Evolutionary conservation across 164 flowering plant genomes (phyloP), one percentile per base, ranked within the genome.

Genomic region (Berberis vulgaris): DNA sequence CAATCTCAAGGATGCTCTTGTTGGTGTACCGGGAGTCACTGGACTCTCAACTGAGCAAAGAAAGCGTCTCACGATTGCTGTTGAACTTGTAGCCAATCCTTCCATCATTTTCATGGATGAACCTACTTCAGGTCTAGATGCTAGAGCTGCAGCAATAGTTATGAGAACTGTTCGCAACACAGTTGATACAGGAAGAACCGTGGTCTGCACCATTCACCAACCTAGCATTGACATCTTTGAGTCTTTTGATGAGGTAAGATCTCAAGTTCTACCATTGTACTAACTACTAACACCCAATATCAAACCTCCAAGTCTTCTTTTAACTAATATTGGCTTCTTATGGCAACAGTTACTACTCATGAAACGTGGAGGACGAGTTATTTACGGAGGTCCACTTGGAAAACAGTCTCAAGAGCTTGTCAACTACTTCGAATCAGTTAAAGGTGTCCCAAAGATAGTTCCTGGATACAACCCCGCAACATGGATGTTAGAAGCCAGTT

Each of bases 41-140:
- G 99, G 99, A 42, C 76, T 94, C 66, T 94, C 99, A 63, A 94
- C 96, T 4, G 99, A 94, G 70, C 97, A 94, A 63, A 80, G 99
- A 67, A 94, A 94, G 77, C 79, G 99, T 38, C 65, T 94, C 70
- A 91, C 97, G 5, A 94, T 94, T 39, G 97, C 99, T 3, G 97
- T 94, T 43, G 97, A 94, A 69, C 93, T 94, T 41, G 99, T 94
- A 54, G 99, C 99, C 1, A 94, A 94, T 70, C 99, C 99, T 41
- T 91, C 99, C 4, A 91, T 94, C 71, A 87, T 91, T 54, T 94
- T 94, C 81, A 91, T 91, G 98, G 98, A 94, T 66, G 98, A 94
- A 67, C 98, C 98, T 43, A 94, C 99, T 43, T 89, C 99, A 1
- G 99, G 99, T 39, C 91, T 94, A 44, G 99, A 94, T 76, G 99